Evolutionary conservation across 352 stramenopile genomes (phyloP).

Genomic region (Pythium myriotylum): DNA sequence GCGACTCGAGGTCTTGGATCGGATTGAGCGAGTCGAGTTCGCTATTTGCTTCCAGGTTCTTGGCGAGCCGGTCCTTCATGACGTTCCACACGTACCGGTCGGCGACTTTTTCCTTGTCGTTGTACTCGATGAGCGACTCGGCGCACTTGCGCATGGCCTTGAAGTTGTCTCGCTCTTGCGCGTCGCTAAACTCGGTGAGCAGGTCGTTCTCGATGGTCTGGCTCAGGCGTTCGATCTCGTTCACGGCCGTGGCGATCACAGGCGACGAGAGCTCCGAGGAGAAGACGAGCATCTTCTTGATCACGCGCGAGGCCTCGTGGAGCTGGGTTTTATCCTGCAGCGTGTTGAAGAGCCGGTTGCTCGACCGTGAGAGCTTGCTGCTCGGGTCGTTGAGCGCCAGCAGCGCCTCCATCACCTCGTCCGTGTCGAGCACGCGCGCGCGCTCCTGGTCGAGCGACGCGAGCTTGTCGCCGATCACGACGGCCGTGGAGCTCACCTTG

Average conservation of each 20-base stretch:
- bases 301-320: conserved; percentile 63
- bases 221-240: conserved; percentile 73
- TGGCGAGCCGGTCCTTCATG: conserved; percentile 70
- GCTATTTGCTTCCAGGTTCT: conserved; percentile 20
- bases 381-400: conserved; percentile 70
- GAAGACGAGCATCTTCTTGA: conserved; percentile 79
- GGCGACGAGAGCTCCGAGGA: conserved; percentile 70
- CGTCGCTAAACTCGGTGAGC: conserved; percentile 71
- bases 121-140: conserved; percentile 79
- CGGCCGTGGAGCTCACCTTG: conserved; percentile 83
- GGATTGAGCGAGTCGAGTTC: conserved; percentile 42
- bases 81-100: conserved; percentile 88
- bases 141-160: conserved; percentile 60
- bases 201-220: conserved; percentile 79
- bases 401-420: conserved; percentile 78
- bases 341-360: conserved; percentile 64
- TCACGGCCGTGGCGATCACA: conserved; percentile 52
- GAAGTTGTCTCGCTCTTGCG: conserved; percentile 58
- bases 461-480: conserved; percentile 73
- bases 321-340: conserved; percentile 72
- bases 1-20: conserved; percentile 64
- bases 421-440: conserved; percentile 67
- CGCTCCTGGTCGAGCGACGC: conserved; percentile 66
- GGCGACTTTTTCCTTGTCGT: conserved; percentile 80
- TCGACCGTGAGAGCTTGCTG: conserved; percentile 55